A percentile compares a stretch with the other conserved stretches of the same genome.
Evolutionary conservation across 2,329 filamentous ascomycete species (phyloP).

Genomic region (Eutypa lata): DNA sequence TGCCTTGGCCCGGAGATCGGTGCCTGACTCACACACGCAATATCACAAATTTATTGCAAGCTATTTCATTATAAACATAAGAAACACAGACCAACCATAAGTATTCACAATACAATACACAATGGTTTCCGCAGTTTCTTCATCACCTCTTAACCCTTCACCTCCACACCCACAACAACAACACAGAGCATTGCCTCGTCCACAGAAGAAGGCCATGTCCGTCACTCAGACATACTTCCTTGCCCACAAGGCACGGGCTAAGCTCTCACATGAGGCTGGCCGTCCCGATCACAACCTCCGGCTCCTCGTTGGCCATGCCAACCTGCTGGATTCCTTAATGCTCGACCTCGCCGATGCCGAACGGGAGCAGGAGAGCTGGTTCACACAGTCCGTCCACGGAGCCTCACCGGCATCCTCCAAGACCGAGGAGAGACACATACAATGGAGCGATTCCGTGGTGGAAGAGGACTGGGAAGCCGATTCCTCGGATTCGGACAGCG

Average conservation of each 20-base stretch:
- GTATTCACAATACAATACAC: conserved; percentile 20
- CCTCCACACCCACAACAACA: too few species aligned
- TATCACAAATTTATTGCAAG: conserved; percentile 17
- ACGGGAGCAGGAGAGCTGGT: conserved; percentile 94
- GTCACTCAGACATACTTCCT: conserved; percentile 98
- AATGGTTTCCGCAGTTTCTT: conserved; percentile 32
- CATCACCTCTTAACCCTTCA: conserved; percentile 19
- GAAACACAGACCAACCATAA: conserved; percentile 16
- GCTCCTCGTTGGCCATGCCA: conserved; percentile 94
- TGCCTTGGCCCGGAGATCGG: conserved; percentile 30
- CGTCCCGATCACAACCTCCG: conserved; percentile 91
- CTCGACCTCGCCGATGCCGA: conserved; percentile 87
- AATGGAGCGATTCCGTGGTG: conserved; percentile 80
- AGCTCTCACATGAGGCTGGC: conserved; percentile 90
- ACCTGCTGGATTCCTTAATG: conserved; percentile 96
- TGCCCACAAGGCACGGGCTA: conserved; percentile 91
- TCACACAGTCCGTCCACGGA: conserved; percentile 89
- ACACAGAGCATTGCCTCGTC: conserved; percentile 37
- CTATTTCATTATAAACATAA: conserved; percentile 29
- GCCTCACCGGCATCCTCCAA: conserved; percentile 59
- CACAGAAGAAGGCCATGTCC: conserved; percentile 82
- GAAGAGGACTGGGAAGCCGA: conserved; percentile 70
- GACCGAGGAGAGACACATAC: conserved; percentile 68
- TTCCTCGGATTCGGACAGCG: conserved; percentile 53
- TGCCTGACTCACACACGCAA: conserved; percentile 34